These are phyloP conservation scores for Elasticomyces elasticus DNA, from an alignment of 495 filamentous ascomycete species.

Conservation along the genomic window DNA sequence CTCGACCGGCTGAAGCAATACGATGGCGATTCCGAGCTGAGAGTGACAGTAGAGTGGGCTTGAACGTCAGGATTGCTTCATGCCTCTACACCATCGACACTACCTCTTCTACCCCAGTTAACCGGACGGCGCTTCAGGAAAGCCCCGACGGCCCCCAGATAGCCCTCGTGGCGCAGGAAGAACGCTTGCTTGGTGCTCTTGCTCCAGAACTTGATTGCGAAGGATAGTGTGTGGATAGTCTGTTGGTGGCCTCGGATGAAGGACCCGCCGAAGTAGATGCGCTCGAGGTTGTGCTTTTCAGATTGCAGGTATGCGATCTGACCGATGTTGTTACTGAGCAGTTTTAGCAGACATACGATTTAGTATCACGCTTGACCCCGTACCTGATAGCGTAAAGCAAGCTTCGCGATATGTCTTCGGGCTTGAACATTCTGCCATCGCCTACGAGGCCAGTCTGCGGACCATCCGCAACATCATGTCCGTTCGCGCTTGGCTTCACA, in stretches of 20 bases:
- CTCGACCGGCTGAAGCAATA: neutral
- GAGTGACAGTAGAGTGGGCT: neutral
- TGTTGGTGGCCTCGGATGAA: constrained; percentile 95
- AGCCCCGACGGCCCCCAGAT: constrained; percentile 90
- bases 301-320: constrained; percentile 95
- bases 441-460: constrained; percentile 2
- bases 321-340: constrained; percentile 81
- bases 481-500: constrained; percentile 8
- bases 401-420: constrained; percentile 58
- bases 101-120: constrained; percentile 85
- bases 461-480: constrained; percentile 1
- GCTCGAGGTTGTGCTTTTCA: constrained; percentile 77
- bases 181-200: constrained; percentile 90
- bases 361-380: constrained; percentile 5
- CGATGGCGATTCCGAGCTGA: neutral
- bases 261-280: constrained; percentile 94
- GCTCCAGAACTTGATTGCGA: constrained; percentile 95
- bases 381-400: constrained; percentile 75
- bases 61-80: neutral
- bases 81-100: constrained; percentile 38
- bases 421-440: constrained; percentile 40
- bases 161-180: constrained; percentile 92
- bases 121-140: constrained; percentile 83
- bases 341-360: constrained; percentile 19
- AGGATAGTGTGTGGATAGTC: constrained; percentile 93